These are phyloP conservation scores for Fusarium nygamai DNA, from an alignment of 2,329 filamentous ascomycete genomes.

Conservation along the genomic window DNA sequence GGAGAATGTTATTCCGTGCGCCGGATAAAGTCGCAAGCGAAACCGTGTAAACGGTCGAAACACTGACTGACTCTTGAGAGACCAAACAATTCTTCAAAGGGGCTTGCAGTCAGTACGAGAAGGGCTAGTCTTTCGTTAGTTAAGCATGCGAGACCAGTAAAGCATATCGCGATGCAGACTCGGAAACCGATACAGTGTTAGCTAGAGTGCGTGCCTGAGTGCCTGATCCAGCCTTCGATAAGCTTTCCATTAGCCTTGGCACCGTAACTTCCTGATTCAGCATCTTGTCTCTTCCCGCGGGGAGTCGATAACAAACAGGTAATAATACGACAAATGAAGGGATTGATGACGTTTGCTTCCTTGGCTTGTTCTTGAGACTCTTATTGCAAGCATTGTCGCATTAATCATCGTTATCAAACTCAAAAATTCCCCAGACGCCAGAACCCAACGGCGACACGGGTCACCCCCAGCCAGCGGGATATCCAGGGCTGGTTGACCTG, in stretches of 20 bases:
- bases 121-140: neutral
- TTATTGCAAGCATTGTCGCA: slow-evolving; percentile 22
- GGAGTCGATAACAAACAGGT: neutral
- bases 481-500: neutral
- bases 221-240: slow-evolving; percentile 11
- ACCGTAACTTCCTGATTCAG: neutral
- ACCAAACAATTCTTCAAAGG: neutral
- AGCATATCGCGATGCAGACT: neutral
- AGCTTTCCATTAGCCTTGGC: slow-evolving; percentile 12
- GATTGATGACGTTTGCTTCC: slow-evolving; percentile 16
- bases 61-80: neutral
- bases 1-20: slow-evolving; percentile 1
- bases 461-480: neutral
- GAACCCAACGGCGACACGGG: neutral
- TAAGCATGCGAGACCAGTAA: neutral
- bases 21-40: slow-evolving; percentile 17
- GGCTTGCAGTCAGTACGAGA: neutral
- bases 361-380: neutral
- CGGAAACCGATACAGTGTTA: neutral
- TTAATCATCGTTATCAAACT: slow-evolving; percentile 19
- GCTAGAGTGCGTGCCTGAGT: neutral
- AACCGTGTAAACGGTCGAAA: neutral
- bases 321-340: slow-evolving; percentile 1
- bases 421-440: neutral
- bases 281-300: neutral